Evolutionary conservation across 225 moss, liverwort and hornwort genomes (phyloP), one percentile per base, ranked within the genome.

Genomic region (Thuidium tamariscinum): DNA sequence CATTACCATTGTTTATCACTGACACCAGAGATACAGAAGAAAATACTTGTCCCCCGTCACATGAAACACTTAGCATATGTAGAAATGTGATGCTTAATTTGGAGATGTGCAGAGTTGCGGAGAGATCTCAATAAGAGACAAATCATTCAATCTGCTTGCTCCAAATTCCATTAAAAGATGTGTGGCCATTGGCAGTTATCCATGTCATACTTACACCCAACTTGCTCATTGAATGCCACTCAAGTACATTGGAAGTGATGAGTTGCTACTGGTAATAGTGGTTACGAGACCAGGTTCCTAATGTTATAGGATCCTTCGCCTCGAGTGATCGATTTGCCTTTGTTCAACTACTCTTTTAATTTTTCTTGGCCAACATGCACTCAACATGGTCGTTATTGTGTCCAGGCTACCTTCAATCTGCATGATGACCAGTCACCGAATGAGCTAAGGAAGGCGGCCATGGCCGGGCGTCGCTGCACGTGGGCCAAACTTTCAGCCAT

Each of bases 401-500:
- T 81, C 29, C 78, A 92, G 92, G 89, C 89, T 51, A 88, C 79
- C 67, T 89, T 90, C 79, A 48, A 63, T 60, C 74, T 74, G 52
- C 88, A 84, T 39, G 89, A 84, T 13, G 68, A 88, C 39, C 87
- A 83, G 36, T 88, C 91, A 51, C 84, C 92, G 39, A 55, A 88
- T 77, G 97, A 94, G 37, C 92, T 99, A 42, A 91, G 97, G 51
- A 94, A 94, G 92, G 92, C 94, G 41, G 95, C 95, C 36, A 93
- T 99, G 94, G 93, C 93, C 86, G 98, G 98, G 30, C 97, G 94
- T 73, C 90, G 94, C 64, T 92, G 94, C 81, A 99, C 98, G 15
- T 99, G 97, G 98, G 95, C 95, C 80, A 99, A 97, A 80, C 46
- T 97, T 61, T 94, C 98, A 66, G 97, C 93, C 57, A 95, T 99